Evolutionary conservation across 179 eudicot species (phyloP).

Genomic region (Silene coronaria): DNA sequence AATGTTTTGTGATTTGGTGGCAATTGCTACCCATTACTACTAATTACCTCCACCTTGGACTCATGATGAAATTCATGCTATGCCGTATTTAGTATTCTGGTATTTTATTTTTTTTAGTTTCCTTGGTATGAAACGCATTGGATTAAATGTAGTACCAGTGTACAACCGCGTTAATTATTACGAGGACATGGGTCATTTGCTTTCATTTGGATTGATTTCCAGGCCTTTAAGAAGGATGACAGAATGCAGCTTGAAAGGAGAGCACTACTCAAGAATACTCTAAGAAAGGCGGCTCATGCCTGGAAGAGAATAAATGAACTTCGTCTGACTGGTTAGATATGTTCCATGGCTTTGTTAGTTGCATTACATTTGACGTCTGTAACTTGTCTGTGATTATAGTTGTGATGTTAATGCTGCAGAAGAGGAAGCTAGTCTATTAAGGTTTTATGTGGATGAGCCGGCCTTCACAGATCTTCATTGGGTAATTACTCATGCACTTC

Average conservation of each 20-base stretch:
- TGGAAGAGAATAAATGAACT: conserved; percentile 82
- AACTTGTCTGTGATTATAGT: background rate
- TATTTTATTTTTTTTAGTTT: too few species aligned
- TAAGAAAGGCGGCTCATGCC: conserved; percentile 76
- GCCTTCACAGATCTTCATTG: conserved; percentile 93
- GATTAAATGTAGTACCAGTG: too few species aligned
- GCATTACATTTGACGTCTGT: conserved; percentile 1
- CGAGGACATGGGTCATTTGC: background rate
- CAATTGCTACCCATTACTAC: too few species aligned
- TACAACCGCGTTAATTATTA: too few species aligned
- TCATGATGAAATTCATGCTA: too few species aligned
- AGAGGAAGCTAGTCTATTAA: conserved; percentile 64
- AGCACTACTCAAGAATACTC: conserved; percentile 72
- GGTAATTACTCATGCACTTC: conserved; percentile 40
- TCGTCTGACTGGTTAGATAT: conserved; percentile 54
- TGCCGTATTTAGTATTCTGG: too few species aligned
- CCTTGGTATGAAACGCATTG: too few species aligned
- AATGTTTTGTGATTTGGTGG: too few species aligned
- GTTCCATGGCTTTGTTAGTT: background rate
- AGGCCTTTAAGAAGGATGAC: conserved; percentile 80
- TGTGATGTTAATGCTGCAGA: conserved; percentile 40
- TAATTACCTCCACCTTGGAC: too few species aligned
- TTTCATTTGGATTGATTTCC: conserved; percentile 5
- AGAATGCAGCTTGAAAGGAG: conserved; percentile 63
- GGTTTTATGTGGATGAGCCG: conserved; percentile 80